Base-by-base conservation (phyloP, 768 basidiomycete genomes). In the Boletus reticulatus region DNA sequence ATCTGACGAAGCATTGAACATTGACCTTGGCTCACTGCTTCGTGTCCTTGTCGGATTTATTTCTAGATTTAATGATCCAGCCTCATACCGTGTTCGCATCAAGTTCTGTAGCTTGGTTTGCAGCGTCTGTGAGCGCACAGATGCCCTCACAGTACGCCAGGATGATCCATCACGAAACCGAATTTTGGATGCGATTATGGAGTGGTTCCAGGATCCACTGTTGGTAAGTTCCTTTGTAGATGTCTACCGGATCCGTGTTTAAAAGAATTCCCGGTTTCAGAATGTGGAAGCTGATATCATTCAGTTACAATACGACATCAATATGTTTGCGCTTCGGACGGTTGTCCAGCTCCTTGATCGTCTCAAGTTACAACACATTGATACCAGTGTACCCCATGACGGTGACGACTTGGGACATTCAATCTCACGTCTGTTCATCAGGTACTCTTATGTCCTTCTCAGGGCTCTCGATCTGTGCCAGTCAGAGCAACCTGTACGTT, bases 51-150 rank as follows among this genome's bases (percentile, higher is more conserved):
- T 84, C 0, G 74, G 73, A 11, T 87, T 89, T 67, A 81, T 93
- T 52, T 77, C 84, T 44, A 82, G 84, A 11, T 84, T 87, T 71
- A 63, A 74, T 49, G 79, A 83, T 48, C 68, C 78, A 4, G 68
- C 75, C 1, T 81, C 81, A 2, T 77, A 81, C 46, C 83, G 91
- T 9, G 76, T 92, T 60, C 88, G 88, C 66, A 75, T 82, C 65
- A 89, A 87, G 64, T 93, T 88, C 63, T 93, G 91, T 62, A 71
- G 75, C 24, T 77, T 94, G 32, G 84, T 84, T 59, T 89, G 90
- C 56, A 80, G 78, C 42, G 78, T 88, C 16, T 84, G 88, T 62
- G 78, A 79, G 39, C 83, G 85, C 22, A 74, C 78, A 4, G 87
- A 88, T 52, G 75, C 78, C 8, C 67, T 92, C 20, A 78, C 79